A percentile compares a stretch with the other conserved stretches of the same genome.
Evolutionary conservation across 2,329 filamentous ascomycete genomes (phyloP).

Genomic region (Alternaria hordeiaustralica): DNA sequence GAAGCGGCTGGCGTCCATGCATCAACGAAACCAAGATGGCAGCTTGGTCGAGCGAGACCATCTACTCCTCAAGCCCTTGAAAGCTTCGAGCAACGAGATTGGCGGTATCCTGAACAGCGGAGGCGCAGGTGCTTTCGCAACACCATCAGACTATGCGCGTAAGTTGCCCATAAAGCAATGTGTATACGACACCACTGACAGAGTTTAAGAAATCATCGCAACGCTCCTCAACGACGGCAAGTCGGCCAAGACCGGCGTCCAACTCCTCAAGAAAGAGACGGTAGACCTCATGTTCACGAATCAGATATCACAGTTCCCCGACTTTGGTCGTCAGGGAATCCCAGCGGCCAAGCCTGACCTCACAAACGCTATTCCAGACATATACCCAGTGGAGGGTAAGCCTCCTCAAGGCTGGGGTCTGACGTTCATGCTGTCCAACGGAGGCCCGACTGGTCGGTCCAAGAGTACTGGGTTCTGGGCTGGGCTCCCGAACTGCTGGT

Average conservation of each 20-base stretch:
- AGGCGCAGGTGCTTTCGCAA: conserved; percentile 66
- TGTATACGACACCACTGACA: conserved; percentile 10
- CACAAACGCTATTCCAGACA: conserved; percentile 57
- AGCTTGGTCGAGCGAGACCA: conserved; percentile 56
- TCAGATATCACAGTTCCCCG: conserved; percentile 61
- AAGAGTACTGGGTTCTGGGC: conserved; percentile 62
- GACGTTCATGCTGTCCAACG: conserved; percentile 60
- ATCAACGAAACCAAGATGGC: conserved; percentile 57
- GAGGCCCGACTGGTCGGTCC: conserved; percentile 29
- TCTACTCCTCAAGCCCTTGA: conserved; percentile 56
- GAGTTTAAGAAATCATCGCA: conserved; percentile 62
- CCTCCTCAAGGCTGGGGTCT: conserved; percentile 69
- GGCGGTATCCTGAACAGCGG: conserved; percentile 61
- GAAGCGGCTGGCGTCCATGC: conserved; percentile 62
- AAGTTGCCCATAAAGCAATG: conserved; percentile 26
- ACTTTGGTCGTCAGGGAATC: conserved; percentile 57
- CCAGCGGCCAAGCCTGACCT: conserved; percentile 58
- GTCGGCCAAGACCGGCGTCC: conserved; percentile 61
- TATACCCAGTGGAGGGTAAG: conserved; percentile 55
- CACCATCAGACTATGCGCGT: conserved; percentile 66
- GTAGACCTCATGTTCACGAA: conserved; percentile 71
- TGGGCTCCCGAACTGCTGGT: conserved; percentile 66
- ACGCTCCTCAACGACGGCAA: conserved; percentile 69
- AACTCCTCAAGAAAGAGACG: conserved; percentile 63
- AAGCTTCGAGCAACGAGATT: conserved; percentile 52